Evolutionary conservation across 176 grass and related monocot species (phyloP).

Genomic region (Tillandsia fasciculata): DNA sequence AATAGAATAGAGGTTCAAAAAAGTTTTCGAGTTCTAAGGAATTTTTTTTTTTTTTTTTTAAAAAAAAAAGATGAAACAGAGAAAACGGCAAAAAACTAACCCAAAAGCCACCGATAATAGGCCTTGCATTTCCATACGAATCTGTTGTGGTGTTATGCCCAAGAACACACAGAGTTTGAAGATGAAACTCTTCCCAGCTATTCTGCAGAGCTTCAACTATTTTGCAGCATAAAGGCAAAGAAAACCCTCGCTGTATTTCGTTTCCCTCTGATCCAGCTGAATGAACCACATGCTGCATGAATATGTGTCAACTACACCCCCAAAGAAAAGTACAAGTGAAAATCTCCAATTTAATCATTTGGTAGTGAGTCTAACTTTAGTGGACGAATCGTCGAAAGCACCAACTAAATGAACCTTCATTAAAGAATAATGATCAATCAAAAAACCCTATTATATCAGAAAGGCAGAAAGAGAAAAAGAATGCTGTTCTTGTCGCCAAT

Average conservation of each 20-base stretch:
- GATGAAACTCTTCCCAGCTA: slow-evolving; percentile 46
- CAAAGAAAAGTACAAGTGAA: slow-evolving; percentile 6
- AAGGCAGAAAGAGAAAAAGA: not conserved
- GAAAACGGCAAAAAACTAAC: slow-evolving; percentile 31
- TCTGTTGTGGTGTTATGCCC: slow-evolving; percentile 58
- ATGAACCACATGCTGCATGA: slow-evolving; percentile 27
- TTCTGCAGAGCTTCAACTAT: slow-evolving; percentile 56
- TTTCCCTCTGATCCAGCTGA: slow-evolving; percentile 26
- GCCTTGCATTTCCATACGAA: slow-evolving; percentile 47
- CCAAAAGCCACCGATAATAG: slow-evolving; percentile 63
- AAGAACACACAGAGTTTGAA: slow-evolving; percentile 59
- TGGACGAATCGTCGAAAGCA: slow-evolving; percentile 62
- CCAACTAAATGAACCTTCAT: slow-evolving; percentile 78
- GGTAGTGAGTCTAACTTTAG: slow-evolving; percentile 34
- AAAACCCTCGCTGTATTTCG: slow-evolving; percentile 46
- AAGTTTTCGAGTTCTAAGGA: too few species aligned
- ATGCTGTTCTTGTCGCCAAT: not conserved
- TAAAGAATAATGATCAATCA: not conserved
- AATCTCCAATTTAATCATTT: slow-evolving; percentile 7
- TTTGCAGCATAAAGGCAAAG: slow-evolving; percentile 67
- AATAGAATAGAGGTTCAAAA: too few species aligned
- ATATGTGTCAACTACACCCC: slow-evolving; percentile 4
- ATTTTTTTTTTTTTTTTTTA: too few species aligned
- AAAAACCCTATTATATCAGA: not conserved
- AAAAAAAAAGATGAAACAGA: slow-evolving; percentile 19